These are phyloP conservation scores for Cymbopogon citratus DNA, from an alignment of 176 grass and related monocot species.

Conservation along the genomic window DNA sequence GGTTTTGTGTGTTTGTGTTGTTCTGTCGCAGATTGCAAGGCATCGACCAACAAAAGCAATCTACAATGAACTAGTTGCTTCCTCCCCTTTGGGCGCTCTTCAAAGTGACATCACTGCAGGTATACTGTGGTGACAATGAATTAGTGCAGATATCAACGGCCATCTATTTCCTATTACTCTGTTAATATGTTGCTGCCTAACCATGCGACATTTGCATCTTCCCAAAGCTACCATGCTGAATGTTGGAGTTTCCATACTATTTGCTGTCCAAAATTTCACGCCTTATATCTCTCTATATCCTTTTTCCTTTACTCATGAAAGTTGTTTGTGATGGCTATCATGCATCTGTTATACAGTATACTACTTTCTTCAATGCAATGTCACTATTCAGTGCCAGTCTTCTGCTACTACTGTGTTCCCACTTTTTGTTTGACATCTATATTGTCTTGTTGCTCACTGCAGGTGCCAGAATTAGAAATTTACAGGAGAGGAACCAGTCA, in stretches of 20 bases:
- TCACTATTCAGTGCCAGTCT: background rate
- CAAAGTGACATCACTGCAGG: conserved; percentile 27
- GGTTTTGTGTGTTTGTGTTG: background rate
- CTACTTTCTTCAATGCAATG: background rate
- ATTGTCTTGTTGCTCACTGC: background rate
- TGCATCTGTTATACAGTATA: conserved; percentile 5
- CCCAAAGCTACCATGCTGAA: background rate
- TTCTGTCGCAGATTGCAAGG: conserved; percentile 28
- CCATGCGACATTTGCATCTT: background rate
- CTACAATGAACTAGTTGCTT: conserved; percentile 30
- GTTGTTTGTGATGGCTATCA: background rate
- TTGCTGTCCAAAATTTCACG: background rate
- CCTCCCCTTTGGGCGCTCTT: conserved; percentile 12
- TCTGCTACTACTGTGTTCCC: background rate
- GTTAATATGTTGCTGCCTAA: too few species aligned
- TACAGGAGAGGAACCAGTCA: conserved; percentile 74
- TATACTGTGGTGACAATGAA: background rate
- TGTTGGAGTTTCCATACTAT: background rate
- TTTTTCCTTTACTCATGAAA: background rate
- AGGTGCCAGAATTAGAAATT: conserved; percentile 60
- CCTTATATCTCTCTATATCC: background rate
- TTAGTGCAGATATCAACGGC: too few species aligned
- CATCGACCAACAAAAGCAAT: conserved; percentile 20
- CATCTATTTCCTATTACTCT: background rate
- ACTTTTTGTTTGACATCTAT: background rate